Evolutionary conservation across 192 early-diverging fungal species (phyloP).

Genomic region (Coemansia reversa): DNA sequence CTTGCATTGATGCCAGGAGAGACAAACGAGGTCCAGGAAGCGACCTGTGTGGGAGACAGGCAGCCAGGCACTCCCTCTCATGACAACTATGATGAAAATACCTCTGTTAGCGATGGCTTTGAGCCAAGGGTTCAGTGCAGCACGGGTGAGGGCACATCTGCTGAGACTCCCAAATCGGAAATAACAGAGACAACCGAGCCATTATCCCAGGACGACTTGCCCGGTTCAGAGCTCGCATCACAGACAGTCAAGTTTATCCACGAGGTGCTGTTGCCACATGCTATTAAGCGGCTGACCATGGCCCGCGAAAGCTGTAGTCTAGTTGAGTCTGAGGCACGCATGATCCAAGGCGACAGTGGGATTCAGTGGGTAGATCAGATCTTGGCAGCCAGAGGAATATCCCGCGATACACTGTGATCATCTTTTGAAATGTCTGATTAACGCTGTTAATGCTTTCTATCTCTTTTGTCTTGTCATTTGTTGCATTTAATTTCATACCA

Average conservation of each 20-base stretch:
- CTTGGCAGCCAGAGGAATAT: constrained; percentile 32
- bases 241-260: constrained; percentile 38
- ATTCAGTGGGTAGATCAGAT: constrained; percentile 50
- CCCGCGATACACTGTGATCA: constrained; percentile 6
- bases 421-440: background rate
- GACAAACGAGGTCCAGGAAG: background rate
- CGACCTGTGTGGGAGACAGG: background rate
- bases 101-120: no score
- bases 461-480: constrained; percentile 3
- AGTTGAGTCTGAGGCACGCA: constrained; percentile 31
- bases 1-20: constrained; percentile 6
- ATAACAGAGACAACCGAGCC: constrained; percentile 3
- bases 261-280: constrained; percentile 50
- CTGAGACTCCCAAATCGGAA: background rate
- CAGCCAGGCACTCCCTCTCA: background rate
- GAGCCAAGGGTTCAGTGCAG: no score
- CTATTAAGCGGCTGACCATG: constrained; percentile 37
- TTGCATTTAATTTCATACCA: constrained; percentile 6
- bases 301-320: constrained; percentile 39
- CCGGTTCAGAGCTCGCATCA: background rate
- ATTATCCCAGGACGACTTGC: background rate
- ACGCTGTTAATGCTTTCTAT: background rate
- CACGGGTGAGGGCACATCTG: no score
- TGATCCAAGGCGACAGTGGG: constrained; percentile 26
- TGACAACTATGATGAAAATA: no score